Conservation (phyloP, 1,284 basidiomycete genomes). For the Omphalotus olearius region DNA sequence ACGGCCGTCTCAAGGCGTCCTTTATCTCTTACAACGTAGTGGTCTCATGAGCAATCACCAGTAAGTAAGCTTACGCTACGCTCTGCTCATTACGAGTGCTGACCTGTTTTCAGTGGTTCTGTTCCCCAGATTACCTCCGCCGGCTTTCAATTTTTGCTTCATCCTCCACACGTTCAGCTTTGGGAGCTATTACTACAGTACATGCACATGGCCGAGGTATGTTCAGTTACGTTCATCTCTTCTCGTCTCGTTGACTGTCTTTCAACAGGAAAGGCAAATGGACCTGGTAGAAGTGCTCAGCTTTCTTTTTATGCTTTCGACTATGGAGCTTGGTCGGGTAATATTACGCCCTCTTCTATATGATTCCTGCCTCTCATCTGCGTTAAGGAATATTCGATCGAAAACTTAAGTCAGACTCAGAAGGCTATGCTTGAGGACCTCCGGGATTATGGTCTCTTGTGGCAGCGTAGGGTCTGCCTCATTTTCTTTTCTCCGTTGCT, state of each 20-base stretch:
- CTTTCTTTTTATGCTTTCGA: conserved; percentile 94
- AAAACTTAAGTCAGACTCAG: conserved; percentile 77
- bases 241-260: conserved; percentile 13
- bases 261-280: conserved; percentile 71
- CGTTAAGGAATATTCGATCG: conserved; percentile 82
- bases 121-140: conserved; percentile 85
- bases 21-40: conserved; percentile 80
- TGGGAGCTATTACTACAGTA: conserved; percentile 96
- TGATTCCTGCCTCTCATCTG: conserved; percentile 2
- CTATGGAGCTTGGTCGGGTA: conserved; percentile 87
- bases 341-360: conserved; percentile 21
- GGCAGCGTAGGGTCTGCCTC: conserved; percentile 61
- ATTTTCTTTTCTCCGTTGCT: conserved; percentile 11
- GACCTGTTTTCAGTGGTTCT: conserved; percentile 37
- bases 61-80: conserved; percentile 35
- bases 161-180: conserved; percentile 96
- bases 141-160: conserved; percentile 96
- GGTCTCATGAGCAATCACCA: conserved; percentile 77
- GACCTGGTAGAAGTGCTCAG: conserved; percentile 92
- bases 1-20: conserved; percentile 77
- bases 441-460: conserved; percentile 92
- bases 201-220: conserved; percentile 74
- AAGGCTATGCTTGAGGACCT: conserved; percentile 89
- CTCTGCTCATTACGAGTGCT: conserved; percentile 3
- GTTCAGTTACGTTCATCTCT: conserved; percentile 17